Conservation (phyloP, 1,284 basidiomycete species). For the Trametes versicolor region DNA sequence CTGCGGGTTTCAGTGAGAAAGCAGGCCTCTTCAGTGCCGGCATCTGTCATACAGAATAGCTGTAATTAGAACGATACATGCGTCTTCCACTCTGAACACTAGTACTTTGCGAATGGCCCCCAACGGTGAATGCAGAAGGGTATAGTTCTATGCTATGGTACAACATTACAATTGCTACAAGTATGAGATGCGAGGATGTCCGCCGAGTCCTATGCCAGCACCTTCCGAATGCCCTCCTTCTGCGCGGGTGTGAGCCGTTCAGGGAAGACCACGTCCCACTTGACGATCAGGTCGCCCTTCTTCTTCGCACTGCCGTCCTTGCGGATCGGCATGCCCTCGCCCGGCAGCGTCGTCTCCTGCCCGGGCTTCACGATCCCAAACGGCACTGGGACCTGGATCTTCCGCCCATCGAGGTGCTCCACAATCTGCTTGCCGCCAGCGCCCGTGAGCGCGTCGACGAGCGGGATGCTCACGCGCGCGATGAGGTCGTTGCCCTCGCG, state of each 20-base stretch:
- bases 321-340: slow-evolving; percentile 93
- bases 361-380: slow-evolving; percentile 82
- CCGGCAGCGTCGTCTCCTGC: slow-evolving; percentile 72
- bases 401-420: slow-evolving; percentile 82
- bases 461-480: slow-evolving; percentile 69
- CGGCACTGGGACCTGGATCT: slow-evolving; percentile 75
- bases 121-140: slow-evolving; percentile 13
- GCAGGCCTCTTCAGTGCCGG: no score
- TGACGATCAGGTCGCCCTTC: slow-evolving; percentile 87
- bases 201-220: slow-evolving; percentile 50
- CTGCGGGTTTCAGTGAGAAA: no score
- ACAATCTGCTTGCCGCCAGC: slow-evolving; percentile 61
- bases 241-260: slow-evolving; percentile 75
- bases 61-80: neutral
- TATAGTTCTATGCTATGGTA: slow-evolving; percentile 31
- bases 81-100: neutral
- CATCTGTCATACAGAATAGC: no score
- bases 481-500: slow-evolving; percentile 87
- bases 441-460: slow-evolving; percentile 87
- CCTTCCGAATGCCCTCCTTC: slow-evolving; percentile 82
- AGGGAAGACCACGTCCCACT: slow-evolving; percentile 90
- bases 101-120: neutral
- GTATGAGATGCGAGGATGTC: slow-evolving; percentile 21
- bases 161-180: slow-evolving; percentile 28
- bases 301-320: slow-evolving; percentile 77